Percentiles rank a stretch among this genome's conserved stretches.
Evolutionary conservation across 1,284 basidiomycete genomes (phyloP).

Genomic region (Pseudozyma hubeiensis): DNA sequence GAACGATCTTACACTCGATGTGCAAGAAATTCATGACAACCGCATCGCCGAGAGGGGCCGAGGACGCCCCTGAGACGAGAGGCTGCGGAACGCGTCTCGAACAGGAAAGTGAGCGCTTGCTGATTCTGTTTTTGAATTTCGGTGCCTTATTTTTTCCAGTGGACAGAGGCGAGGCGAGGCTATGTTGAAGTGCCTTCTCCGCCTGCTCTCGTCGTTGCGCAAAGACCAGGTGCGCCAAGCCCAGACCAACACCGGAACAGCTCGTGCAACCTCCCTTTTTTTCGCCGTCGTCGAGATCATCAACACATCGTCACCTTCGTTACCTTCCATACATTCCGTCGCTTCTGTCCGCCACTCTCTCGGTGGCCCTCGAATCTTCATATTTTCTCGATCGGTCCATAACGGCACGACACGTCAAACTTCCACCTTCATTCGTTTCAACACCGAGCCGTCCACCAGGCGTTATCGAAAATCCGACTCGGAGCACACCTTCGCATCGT

Average conservation of each 20-base stretch:
- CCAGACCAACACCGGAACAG: conserved; percentile 1
- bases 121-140: conserved; percentile 1
- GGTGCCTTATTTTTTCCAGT: not conserved
- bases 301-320: not conserved
- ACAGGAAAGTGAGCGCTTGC: not conserved
- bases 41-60: not conserved
- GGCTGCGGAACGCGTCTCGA: not conserved
- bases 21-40: too few species aligned
- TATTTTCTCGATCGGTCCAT: too few species aligned
- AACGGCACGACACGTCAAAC: too few species aligned
- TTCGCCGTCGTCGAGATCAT: not conserved
- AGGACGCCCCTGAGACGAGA: not conserved
- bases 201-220: not conserved
- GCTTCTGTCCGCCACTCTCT: too few species aligned
- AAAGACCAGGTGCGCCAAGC: conserved; percentile 10
- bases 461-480: too few species aligned
- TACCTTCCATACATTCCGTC: not conserved
- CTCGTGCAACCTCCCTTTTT: not conserved
- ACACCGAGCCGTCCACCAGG: too few species aligned
- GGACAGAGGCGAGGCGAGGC: not conserved
- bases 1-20: too few species aligned
- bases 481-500: too few species aligned
- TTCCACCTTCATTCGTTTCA: too few species aligned
- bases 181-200: conserved; percentile 33
- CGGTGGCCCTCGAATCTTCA: too few species aligned